Conservation (phyloP, 2,329 filamentous ascomycete genomes). For the Phaeomoniella chlamydospora region DNA sequence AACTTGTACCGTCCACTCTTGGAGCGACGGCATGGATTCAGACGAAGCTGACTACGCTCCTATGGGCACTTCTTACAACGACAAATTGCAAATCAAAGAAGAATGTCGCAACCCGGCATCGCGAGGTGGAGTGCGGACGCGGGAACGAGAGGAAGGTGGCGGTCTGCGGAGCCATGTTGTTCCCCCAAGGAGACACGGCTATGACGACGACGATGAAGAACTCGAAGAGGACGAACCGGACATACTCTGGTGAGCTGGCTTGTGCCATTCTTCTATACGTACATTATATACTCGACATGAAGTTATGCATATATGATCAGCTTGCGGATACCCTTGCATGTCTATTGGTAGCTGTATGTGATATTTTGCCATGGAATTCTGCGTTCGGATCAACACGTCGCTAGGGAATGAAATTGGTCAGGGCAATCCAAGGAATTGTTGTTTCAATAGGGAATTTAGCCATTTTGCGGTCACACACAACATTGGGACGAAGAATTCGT, state of each 20-base stretch:
- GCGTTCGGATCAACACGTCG: too few species aligned
- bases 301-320: too few species aligned
- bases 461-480: too few species aligned
- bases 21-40: constrained; percentile 49
- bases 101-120: constrained; percentile 27
- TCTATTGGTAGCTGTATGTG: too few species aligned
- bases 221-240: constrained; percentile 3
- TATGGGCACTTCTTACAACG: constrained; percentile 47
- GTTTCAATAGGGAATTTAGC: too few species aligned
- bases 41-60: constrained; percentile 47
- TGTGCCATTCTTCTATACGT: too few species aligned
- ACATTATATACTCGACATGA: too few species aligned
- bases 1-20: constrained; percentile 65
- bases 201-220: constrained; percentile 12
- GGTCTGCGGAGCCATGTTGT: constrained; percentile 11
- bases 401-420: too few species aligned
- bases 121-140: constrained; percentile 2
- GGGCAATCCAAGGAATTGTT: too few species aligned
- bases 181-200: constrained; percentile 9
- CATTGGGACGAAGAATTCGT: too few species aligned
- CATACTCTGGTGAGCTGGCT: constrained; percentile 7
- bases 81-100: constrained; percentile 36
- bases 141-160: constrained; percentile 12
- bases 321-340: too few species aligned
- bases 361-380: too few species aligned